Conservation (phyloP, 192 early-diverging fungal genomes). For the Glomus cerebriforme region DNA sequence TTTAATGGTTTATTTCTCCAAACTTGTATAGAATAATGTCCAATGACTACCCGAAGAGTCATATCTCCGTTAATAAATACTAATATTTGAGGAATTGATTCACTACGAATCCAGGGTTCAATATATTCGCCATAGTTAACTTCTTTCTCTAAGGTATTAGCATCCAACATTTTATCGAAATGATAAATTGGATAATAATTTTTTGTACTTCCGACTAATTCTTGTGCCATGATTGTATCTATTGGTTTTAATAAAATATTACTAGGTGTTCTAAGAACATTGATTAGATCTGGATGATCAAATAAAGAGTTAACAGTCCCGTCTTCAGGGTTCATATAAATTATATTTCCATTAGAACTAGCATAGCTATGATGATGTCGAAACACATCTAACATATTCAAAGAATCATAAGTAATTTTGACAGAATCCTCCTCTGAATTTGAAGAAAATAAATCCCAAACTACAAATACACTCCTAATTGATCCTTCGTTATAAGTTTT, state of each 20-base stretch:
- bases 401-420: neutral
- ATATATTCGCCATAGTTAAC: neutral
- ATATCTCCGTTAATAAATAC: neutral
- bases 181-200: neutral
- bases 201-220: neutral
- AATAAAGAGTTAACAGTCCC: neutral
- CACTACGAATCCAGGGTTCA: neutral
- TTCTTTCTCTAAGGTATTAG: no score
- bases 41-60: neutral
- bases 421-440: neutral
- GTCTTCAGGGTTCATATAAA: neutral
- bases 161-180: no score
- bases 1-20: no score
- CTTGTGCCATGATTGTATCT: neutral
- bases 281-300: neutral
- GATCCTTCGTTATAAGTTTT: no score
- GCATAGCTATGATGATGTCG: neutral
- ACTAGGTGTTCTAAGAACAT: neutral
- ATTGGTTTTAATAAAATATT: neutral
- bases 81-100: neutral
- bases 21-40: neutral
- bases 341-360: neutral
- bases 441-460: constrained; percentile 17
- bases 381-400: neutral
- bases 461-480: neutral